Percentiles rank a stretch among this genome's conserved stretches.
phyloP scores from a whole-genome alignment of 1,139 yeast genomes.

The Lodderomyces jiufengensis region DNA sequence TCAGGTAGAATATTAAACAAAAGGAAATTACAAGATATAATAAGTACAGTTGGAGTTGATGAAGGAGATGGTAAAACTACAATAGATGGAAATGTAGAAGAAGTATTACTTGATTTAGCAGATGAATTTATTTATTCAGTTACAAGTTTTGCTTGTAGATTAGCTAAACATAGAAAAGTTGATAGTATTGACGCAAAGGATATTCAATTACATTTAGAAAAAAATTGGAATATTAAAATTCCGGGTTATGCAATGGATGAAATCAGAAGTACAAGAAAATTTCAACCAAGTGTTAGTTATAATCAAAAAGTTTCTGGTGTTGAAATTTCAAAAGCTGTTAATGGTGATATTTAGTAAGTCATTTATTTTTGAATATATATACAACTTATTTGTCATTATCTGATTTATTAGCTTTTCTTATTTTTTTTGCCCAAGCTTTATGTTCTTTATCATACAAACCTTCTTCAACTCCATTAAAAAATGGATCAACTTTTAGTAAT shows the following conservation, averaged over 20 bases:
- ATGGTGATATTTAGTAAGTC: slow-evolving; percentile 16
- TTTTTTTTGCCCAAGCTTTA: slow-evolving; percentile 48
- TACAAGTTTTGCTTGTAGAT: slow-evolving; percentile 87
- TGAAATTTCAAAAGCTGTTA: slow-evolving; percentile 25
- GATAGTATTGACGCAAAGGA: slow-evolving; percentile 87
- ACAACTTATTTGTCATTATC: not conserved
- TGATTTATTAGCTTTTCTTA: slow-evolving; percentile 23
- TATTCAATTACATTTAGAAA: slow-evolving; percentile 85
- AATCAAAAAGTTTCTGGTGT: slow-evolving; percentile 56
- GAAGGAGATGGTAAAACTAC: slow-evolving; percentile 87
- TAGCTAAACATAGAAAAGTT: slow-evolving; percentile 93
- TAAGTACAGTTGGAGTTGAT: slow-evolving; percentile 76
- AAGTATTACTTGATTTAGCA: slow-evolving; percentile 81
- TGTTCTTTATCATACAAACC: slow-evolving; percentile 43
- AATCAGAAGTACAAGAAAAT: slow-evolving; percentile 76
- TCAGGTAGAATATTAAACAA: slow-evolving; percentile 77
- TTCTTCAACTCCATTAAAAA: slow-evolving; percentile 40
- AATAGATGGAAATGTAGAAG: slow-evolving; percentile 96
- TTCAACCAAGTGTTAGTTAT: slow-evolving; percentile 72
- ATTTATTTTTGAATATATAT: slow-evolving; percentile 1
- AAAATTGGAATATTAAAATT: slow-evolving; percentile 92
- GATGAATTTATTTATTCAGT: slow-evolving; percentile 94
- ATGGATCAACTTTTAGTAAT: slow-evolving; percentile 41
- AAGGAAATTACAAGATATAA: slow-evolving; percentile 82
- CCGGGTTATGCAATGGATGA: slow-evolving; percentile 97